Percentiles rank a stretch among this genome's conserved stretches.
These are phyloP conservation scores for Seiridium cupressi DNA, from an alignment of 2,329 filamentous ascomycete species.

Conservation along the genomic window DNA sequence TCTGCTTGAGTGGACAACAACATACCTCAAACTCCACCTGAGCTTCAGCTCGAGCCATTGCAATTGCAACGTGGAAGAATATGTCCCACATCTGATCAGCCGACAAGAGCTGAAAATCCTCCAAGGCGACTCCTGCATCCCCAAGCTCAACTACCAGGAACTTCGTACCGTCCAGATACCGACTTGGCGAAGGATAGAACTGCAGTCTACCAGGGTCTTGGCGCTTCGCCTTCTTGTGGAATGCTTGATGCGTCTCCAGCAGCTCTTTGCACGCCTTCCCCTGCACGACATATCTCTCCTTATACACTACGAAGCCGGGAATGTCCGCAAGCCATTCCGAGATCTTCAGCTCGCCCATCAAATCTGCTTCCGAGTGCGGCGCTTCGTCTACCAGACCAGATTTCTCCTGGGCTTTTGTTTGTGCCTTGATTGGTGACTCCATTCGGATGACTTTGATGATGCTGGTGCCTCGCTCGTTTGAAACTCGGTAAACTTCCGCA, in stretches of 20 bases:
- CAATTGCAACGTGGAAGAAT: conserved; percentile 59
- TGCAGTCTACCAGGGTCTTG: conserved; percentile 56
- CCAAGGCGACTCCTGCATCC: conserved; percentile 59
- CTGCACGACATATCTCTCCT: conserved; percentile 59
- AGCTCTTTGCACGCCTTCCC: conserved; percentile 53
- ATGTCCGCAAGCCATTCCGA: conserved; percentile 64
- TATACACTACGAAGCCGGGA: conserved; percentile 65
- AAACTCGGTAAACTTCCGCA: conserved; percentile 64
- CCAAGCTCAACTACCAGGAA: conserved; percentile 64
- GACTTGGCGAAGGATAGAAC: conserved; percentile 61
- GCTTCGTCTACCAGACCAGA: conserved; percentile 58
- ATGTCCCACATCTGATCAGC: conserved; percentile 61
- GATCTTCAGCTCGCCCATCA: conserved; percentile 59
- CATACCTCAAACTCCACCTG: conserved; percentile 58
- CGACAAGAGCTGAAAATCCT: conserved; percentile 51
- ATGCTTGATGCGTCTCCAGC: conserved; percentile 58
- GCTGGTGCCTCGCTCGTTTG: conserved; percentile 57
- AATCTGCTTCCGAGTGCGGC: conserved; percentile 51
- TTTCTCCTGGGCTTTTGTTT: conserved; percentile 54
- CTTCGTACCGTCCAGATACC: conserved; percentile 55
- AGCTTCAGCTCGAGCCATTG: conserved; percentile 58
- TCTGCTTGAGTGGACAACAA: neutral
- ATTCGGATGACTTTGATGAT: conserved; percentile 66
- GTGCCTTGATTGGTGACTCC: conserved; percentile 54
- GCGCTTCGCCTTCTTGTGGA: conserved; percentile 52